Base-by-base conservation (phyloP, 169 alveolate species). In the Babesia ovis region DNA sequence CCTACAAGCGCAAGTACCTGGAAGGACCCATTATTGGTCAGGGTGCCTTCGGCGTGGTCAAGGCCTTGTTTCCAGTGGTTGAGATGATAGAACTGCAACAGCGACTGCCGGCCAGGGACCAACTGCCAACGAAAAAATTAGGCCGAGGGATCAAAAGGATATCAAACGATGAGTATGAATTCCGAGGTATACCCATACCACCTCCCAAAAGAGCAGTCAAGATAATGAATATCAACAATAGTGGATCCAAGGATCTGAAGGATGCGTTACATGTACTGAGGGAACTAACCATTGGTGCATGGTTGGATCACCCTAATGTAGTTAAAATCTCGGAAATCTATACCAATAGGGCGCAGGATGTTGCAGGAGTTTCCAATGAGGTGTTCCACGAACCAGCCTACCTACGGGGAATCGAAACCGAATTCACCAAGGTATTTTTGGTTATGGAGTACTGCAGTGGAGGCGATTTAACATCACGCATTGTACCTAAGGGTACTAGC, bases 291-390 rank as follows among this genome's bases (percentile, higher is more conserved):
- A 79, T 79, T 18, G 87, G 87, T 12, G 41, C 87, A 20, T 79
- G 87, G 87, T 32, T 93, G 62, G 99, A 95, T 83, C 99, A 96
- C 89, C 99, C 99, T 37, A 95, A 96, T 80, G 94, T 96, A 4
- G 93, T 95, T 22, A 94, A 95, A 59, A 90, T 95, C 18, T 87
- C 92, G 53, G 99, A 96, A 77, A 93, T 97, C 25, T 93, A 84
- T 73, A 69, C 74, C 31, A 54, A 79, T 43, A 81, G 70, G 25
- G 31, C 68, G 41, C 70, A 84, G 42, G 68, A 62, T 56, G 56
- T 73, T 55, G 71, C 69, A 60, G 67, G 57, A 41, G 59, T 79
- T 14, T 51, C 72, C 51, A 76, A 62, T 14, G 85, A 71, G n/a
- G 77, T 56, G 9, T 61, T 61, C 73, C 53, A 57, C 35, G 51